Evolutionary conservation across 1,284 basidiomycete species (phyloP), one percentile per base, ranked within the genome.

Genomic region (Neolentinus lepideus): DNA sequence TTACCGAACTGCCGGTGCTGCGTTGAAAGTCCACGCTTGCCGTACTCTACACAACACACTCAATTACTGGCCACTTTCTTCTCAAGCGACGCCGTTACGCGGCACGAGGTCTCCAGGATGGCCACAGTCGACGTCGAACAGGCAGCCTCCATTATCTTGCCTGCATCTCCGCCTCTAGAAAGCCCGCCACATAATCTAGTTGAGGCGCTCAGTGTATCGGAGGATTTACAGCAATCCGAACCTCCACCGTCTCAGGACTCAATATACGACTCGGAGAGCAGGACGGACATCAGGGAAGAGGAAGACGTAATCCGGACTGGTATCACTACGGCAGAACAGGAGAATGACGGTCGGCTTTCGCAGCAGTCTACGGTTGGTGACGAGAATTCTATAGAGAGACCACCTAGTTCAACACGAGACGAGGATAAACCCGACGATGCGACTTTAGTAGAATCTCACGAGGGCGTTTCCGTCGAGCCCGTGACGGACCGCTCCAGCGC

Each of bases 111-210:
- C 36, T 43, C 50, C 56, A 38, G 38, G 43, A 68, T 68, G 67
- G 63, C 61, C 60, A 55, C 63, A 55, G 56, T 56, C 36, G 63
- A 61, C 53, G n/a, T 63, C 25, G 59, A 65, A 51, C 62, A 62
- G 54, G 64, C 64, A 26, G 61, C 59, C 31, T 60, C 64, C 9
- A 59, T 67, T 10, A 65, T 67, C 48, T 51, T 66, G 26, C 65
- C 67, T 24, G 57, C 57, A 6, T 66, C 64, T 2, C 66, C 65
- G 21, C 64, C 63, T 55, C 61, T 62, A 25, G 63, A 63, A 64
- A 43, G 56, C 57, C 60, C 58, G 51, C 57, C 58, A n/a, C 54
- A 52, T 48, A 59, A 60, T 56, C 45, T 56, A 36, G 48, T 56
- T 21, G 52, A 60, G 14, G 50, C 61, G 43, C 22, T 58, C 31